Percentiles rank a stretch among this genome's conserved stretches.
Evolutionary conservation across 257 asterid genomes (phyloP).

Genomic region (Plectranthus barbatus): DNA sequence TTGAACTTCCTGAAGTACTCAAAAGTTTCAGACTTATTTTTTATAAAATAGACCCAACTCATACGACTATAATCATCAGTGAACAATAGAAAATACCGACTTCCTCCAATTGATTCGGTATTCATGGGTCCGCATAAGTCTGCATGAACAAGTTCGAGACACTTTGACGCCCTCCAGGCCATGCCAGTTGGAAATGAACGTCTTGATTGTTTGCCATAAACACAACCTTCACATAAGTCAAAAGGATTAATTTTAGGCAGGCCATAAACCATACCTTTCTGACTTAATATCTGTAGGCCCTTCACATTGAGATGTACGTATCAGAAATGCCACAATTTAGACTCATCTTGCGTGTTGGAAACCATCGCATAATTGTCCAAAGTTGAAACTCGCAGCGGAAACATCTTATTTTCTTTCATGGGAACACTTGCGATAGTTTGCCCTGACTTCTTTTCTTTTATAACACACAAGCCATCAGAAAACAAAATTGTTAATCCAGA

Average conservation of each 20-base stretch:
- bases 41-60: slow-evolving; percentile 2
- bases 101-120: not conserved
- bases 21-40: slow-evolving; percentile 9
- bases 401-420: too few relatives aligned
- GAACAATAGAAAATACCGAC: not conserved
- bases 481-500: not conserved
- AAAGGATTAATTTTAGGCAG: not conserved
- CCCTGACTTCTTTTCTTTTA: too few relatives aligned
- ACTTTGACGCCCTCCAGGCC: slow-evolving; percentile 9
- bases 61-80: slow-evolving; percentile 12
- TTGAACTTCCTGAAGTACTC: slow-evolving; percentile 8
- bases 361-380: too few relatives aligned
- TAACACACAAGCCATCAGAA: too few relatives aligned
- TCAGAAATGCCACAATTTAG: too few relatives aligned
- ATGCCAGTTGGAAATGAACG: not conserved
- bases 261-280: slow-evolving; percentile 16
- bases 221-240: slow-evolving; percentile 7
- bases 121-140: not conserved
- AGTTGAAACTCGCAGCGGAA: too few relatives aligned
- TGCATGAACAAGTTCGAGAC: not conserved
- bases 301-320: too few relatives aligned
- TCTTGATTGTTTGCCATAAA: slow-evolving; percentile 6
- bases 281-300: not conserved
- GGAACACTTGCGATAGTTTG: too few relatives aligned
- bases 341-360: too few relatives aligned